Percentiles rank a stretch among this genome's conserved stretches.
These are phyloP conservation scores for Huiozyma naganishii DNA, from an alignment of 805 yeast species.

Conservation along the genomic window DNA sequence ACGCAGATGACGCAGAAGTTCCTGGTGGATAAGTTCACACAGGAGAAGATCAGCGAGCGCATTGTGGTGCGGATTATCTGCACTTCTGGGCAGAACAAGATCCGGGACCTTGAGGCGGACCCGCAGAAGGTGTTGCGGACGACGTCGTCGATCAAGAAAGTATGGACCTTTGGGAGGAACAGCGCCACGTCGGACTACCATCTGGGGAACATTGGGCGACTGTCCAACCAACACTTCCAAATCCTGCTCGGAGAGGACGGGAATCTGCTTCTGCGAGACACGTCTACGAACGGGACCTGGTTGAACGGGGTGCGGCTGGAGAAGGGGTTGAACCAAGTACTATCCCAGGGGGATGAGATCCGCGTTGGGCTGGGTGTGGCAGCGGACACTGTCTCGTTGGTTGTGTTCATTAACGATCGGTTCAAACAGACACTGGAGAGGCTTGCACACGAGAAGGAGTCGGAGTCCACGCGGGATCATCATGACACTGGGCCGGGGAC, in stretches of 20 bases:
- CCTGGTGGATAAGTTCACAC: conserved; percentile 28
- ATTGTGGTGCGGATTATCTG: conserved; percentile 50
- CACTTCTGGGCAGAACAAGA: conserved; percentile 44
- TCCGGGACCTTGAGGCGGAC: conserved; percentile 35
- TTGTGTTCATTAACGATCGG: conserved; percentile 34
- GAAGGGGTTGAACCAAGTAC: conserved; percentile 66
- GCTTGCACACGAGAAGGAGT: conserved; percentile 5
- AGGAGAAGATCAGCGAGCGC: conserved; percentile 30
- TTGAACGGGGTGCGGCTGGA: conserved; percentile 64
- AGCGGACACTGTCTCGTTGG: conserved; percentile 46
- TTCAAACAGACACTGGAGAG: conserved; percentile 21
- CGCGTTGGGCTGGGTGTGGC: conserved; percentile 81
- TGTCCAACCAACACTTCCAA: conserved; percentile 66
- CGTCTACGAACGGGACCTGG: conserved; percentile 88
- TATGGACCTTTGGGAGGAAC: conserved; percentile 73
- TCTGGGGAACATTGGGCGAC: conserved; percentile 49
- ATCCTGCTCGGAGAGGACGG: conserved; percentile 55
- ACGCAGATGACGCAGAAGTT: conserved; percentile 32
- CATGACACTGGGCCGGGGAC: neutral
- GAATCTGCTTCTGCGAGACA: conserved; percentile 43
- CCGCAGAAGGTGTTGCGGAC: conserved; percentile 19
- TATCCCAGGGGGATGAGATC: conserved; percentile 89
- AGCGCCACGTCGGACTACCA: conserved; percentile 44
- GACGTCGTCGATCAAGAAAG: conserved; percentile 24
- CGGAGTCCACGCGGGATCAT: neutral